phyloP scores from a whole-genome alignment of 2,329 filamentous ascomycete species.

The Colletotrichum eleusines region DNA sequence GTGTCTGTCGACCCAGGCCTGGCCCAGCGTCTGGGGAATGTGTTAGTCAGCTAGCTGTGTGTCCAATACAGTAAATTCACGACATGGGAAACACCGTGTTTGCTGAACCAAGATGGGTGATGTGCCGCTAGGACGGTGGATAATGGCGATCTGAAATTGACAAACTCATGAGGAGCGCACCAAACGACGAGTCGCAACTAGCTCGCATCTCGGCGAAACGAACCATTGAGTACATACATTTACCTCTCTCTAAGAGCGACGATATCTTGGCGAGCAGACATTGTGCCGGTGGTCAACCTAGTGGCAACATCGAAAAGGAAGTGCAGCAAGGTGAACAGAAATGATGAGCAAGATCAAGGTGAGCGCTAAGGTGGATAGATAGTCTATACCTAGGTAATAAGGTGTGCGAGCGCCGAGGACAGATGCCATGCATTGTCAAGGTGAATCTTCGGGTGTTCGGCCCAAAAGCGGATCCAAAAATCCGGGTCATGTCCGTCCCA shows the following conservation, averaged over 20 bases:
- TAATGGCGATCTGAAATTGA: neutral
- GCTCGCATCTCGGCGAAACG: neutral
- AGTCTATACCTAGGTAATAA: neutral
- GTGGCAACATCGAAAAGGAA: neutral
- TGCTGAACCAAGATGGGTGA: neutral
- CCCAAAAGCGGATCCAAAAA: slow-evolving; percentile 21
- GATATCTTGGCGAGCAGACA: too few species aligned
- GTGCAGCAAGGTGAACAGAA: neutral
- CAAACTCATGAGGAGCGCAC: neutral
- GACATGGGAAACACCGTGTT: neutral
- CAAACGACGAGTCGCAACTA: too few species aligned
- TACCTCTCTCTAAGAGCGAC: neutral
- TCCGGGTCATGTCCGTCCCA: slow-evolving; percentile 23
- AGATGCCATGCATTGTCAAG: neutral
- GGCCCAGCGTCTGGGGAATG: neutral
- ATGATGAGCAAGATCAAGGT: neutral
- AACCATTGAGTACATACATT: neutral
- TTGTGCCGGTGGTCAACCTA: too few species aligned
- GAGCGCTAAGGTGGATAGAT: too few species aligned
- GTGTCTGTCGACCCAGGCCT: neutral
- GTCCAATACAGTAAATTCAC: neutral
- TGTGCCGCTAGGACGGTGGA: neutral
- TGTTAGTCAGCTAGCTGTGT: neutral
- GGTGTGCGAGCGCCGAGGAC: too few species aligned
- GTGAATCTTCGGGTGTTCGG: slow-evolving; percentile 34